Evolutionary conservation across 2,329 filamentous ascomycete genomes (phyloP), one percentile per base, ranked within the genome.

Genomic region (Beauveria bassiana): DNA sequence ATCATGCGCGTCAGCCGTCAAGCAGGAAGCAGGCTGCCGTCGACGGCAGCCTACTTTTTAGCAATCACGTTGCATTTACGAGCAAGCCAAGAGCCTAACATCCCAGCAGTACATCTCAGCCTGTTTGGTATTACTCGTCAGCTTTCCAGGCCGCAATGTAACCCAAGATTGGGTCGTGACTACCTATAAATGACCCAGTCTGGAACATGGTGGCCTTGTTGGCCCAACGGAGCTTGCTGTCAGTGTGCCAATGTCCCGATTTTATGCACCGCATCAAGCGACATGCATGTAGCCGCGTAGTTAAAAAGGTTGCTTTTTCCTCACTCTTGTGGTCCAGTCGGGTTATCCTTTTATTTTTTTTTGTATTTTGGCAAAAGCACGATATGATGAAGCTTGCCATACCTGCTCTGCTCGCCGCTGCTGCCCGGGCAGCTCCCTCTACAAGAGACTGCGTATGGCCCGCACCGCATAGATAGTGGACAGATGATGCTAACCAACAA

Each of bases 11-110:
- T 42, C 10, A 9, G 28, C 49, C 26, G 22, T 40, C 38, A n/a
- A n/a, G n/a, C n/a, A n/a, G n/a, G n/a, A 26, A 28, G 47, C 57
- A 18, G 38, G 34, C 57, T 31, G 34, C 47, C 26, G 47, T 47
- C 50, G 40, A 38, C 34, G 12, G 34, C 12, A 38, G 34, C 34
- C 34, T 38, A 12, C 34, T 38, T 38, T 38, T 14, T 38, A 16
- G 14, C 20, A 5, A 28, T 20, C 58, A 53, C 58, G 20, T 28
- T 60, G 58, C 58, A 59, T 59, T n/a, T 40, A 50, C 55, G 31
- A 59, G 26, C 24, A 49, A 59, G 57, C 57, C 5, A 47, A 26
- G 24, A 38, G 34, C 34, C 34, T 5, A 14, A 38, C 31, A 5
- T 38, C 34, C 14, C 34, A 14, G 34, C 8, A 10, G 49, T 34